Evolutionary conservation across 306 rosid genomes (phyloP), one percentile per base, ranked within the genome.

Genomic region (Gastrolobium villosum): DNA sequence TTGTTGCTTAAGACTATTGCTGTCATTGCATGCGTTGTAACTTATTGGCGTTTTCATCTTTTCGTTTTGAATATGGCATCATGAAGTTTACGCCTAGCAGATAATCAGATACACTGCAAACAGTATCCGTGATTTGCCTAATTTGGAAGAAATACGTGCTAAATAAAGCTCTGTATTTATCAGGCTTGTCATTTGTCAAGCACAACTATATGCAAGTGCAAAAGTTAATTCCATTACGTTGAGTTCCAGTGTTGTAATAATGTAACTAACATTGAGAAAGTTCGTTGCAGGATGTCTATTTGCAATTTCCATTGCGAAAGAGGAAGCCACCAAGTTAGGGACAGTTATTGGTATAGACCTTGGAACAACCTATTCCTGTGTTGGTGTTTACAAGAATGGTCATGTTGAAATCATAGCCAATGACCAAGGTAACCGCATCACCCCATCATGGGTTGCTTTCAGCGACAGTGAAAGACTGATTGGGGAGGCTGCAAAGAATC

Each of bases 401-500:
- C 99, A 93, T 78, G 99, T 96, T 62, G 99, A 96, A 76, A 96
- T 96, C 86, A 96, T 96, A 84, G 99, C 99, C 81, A 96, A 93
- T 60, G 99, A 96, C 81, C 99, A 96, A 77, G 99, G 99, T 73
- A 96, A 96, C 81, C 99, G 99, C 70, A 96, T 96, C 76, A 96
- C 99, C 79, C 99, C 99, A 5, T 96, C 99, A 1, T 96, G 99
- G 98, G 99, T 96, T 36, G 97, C 86, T 41, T 96, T 96, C 87
- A 84, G 93, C 0, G 99, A 96, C 70, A 72, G 82, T 36, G 99
- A 96, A 84, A 96, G 99, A 72, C 76, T 96, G 83, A 96, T 96
- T 0, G 99, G 99, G 48, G 99, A 96, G 93, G 99, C 99, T 80
- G 99, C 99, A 2, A 96, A 96, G 93, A 96, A 96, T 84, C 99